phyloP scores from a whole-genome alignment of 148 eudicot genomes.

The Oxyria digyna region DNA sequence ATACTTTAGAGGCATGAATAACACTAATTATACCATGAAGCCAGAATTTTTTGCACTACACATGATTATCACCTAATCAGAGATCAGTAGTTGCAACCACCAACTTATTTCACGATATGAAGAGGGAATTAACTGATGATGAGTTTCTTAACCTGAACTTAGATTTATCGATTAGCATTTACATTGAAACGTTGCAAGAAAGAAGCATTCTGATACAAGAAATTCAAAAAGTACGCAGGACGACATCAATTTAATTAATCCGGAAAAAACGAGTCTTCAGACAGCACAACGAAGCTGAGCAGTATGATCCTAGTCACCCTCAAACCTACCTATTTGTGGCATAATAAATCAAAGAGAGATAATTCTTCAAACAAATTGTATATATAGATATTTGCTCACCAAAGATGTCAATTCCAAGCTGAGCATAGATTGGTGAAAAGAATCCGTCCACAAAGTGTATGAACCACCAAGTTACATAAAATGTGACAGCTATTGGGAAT shows the following conservation, averaged over 20 bases:
- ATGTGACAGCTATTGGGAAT: constrained; percentile 74
- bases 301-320: neutral
- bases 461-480: constrained; percentile 87
- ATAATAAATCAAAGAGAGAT: constrained; percentile 1
- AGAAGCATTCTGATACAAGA: neutral
- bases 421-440: constrained; percentile 81
- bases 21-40: no score
- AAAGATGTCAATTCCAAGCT: constrained; percentile 73
- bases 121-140: neutral
- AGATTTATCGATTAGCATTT: neutral
- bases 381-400: constrained; percentile 30
- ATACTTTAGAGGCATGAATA: no score
- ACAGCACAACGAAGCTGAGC: neutral
- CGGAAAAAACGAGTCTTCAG: neutral
- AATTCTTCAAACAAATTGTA: neutral
- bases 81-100: neutral
- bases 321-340: neutral
- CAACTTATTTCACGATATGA: neutral
- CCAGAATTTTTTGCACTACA: no score
- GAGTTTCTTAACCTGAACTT: neutral
- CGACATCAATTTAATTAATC: neutral
- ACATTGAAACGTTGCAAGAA: neutral
- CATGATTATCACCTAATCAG: no score
- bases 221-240: neutral
- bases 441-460: constrained; percentile 83